Evolutionary conservation across 2,329 filamentous ascomycete genomes (phyloP), one percentile per base, ranked within the genome.

Genomic region (Didymella arachidicola): DNA sequence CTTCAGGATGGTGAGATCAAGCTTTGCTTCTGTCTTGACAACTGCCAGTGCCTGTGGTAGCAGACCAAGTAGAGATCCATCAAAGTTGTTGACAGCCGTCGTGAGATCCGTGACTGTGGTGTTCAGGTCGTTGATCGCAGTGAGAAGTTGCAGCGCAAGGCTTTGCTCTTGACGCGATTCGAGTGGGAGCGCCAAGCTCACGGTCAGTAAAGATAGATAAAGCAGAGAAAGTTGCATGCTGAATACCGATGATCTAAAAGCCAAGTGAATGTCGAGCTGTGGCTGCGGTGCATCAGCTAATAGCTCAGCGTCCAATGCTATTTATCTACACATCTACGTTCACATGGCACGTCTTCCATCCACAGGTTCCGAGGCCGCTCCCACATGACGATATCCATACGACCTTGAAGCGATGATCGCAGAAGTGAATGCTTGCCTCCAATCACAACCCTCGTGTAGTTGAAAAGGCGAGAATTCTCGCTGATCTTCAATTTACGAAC

Each of bases 11-110:
- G 60, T 62, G 2, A 56, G 30, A 27, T 71, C 66, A 14, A 70
- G 43, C 16, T 67, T 65, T 5, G 56, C 48, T 43, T 67, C 63
- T 1, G 67, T 60, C 10, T 25, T 49, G 4, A 69, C 56, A 26
- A 70, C 66, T 2, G 56, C 64, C 2, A 69, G 52, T 12, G 63
- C 64, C 43, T 71, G 68, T 11, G 68, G 67, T 4, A 71, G 25
- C 0, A 68, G 36, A 8, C 60, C 53, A 1, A 71, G 43, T 2
- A 68, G 41, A 1, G 59, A 62, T 29, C 65, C 65, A 29, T 71
- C 67, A 45, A 68, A 71, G 8, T 55, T 59, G 43, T 63, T 66
- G 30, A 71, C 66, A 2, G 65, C 68, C 11, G 53, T 51, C 16
- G 67, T 71, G 3, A 69, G 62, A 5, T 56, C 32, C 12, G 49